Base-by-base conservation (phyloP, 2,329 filamentous ascomycete species). In the Botrytis porri region DNA sequence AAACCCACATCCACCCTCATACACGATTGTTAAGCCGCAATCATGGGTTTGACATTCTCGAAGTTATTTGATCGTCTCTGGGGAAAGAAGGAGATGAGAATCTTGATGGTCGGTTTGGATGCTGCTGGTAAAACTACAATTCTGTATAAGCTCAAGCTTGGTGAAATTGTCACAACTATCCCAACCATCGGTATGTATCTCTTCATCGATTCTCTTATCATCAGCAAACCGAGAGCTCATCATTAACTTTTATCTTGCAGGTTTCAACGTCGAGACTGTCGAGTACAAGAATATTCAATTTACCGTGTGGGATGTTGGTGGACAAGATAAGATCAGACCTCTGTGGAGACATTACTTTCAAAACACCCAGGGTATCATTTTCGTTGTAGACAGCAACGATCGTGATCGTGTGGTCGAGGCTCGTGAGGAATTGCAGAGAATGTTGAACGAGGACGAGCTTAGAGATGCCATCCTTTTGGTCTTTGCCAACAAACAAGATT, bases 261-360 rank as follows among this genome's bases (percentile, higher is more conserved):
- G 96, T 82, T 99, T 99, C 92, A 99, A 99, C 88, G 96, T 99
- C 84, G 96, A 99, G 90, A 98, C 96, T 73, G 96, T 99, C 84
- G 95, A 97, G 84, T 98, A 98, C 89, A 98, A 98, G 90, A 99
- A 99, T 90, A 98, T 97, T 82, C 94, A 97, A 84, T 99, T 99
- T 89, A 98, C 95, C 84, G 96, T 99, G 84, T 99, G 96, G 96
- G 96, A 98, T 88, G 96, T 99, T 82, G 96, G 96, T 88, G 96
- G 96, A 85, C 96, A 99, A 89, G 96, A 99, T 91, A 98, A 98
- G 93, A 99, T 99, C 84, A 91, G 96, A 84, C 96, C 96, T 83
- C 88, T 99, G 82, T 99, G 96, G 96, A 94, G 96, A 88, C 96
- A 98, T 86, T 99, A 99, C 88, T 99, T 98, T 91, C 95, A 97